These are phyloP conservation scores for Crithidia thermophila DNA, from an alignment of 208 protist genomes.

Conservation along the genomic window DNA sequence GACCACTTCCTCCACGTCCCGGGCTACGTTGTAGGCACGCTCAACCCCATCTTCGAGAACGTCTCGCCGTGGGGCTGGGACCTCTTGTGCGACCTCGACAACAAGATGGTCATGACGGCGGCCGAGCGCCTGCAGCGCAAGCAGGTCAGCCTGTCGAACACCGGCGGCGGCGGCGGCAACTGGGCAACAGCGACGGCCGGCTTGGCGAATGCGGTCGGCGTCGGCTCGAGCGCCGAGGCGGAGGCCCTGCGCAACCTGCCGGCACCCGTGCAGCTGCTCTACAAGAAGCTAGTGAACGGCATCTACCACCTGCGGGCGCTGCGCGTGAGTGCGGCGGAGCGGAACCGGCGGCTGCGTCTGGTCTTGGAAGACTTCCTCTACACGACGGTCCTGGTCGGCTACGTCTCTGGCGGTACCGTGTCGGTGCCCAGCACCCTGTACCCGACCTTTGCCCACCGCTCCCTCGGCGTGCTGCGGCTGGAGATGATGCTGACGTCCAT, in stretches of 20 bases:
- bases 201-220: conserved; percentile 42
- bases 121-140: conserved; percentile 34
- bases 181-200: conserved; percentile 39
- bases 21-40: conserved; percentile 77
- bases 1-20: conserved; percentile 63
- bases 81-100: conserved; percentile 75
- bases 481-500: conserved; percentile 47
- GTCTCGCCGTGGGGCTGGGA: conserved; percentile 65
- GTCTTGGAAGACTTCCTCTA: conserved; percentile 66
- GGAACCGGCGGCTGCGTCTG: conserved; percentile 45
- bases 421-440: conserved; percentile 35
- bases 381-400: conserved; percentile 37
- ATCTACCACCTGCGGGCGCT: conserved; percentile 54
- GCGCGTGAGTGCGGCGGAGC: conserved; percentile 43
- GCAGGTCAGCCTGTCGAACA: conserved; percentile 5
- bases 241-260: conserved; percentile 28
- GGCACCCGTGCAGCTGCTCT: conserved; percentile 33
- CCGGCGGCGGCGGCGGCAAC: conserved; percentile 28
- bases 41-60: conserved; percentile 86
- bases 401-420: conserved; percentile 18
- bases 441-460: conserved; percentile 38
- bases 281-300: conserved; percentile 37
- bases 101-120: conserved; percentile 41
- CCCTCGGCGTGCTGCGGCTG: conserved; percentile 24
- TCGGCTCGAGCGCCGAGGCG: conserved; percentile 10